phyloP scores from a whole-genome alignment of 2,329 filamentous ascomycete species.

The Gnomoniopsis smithogilvyi region DNA sequence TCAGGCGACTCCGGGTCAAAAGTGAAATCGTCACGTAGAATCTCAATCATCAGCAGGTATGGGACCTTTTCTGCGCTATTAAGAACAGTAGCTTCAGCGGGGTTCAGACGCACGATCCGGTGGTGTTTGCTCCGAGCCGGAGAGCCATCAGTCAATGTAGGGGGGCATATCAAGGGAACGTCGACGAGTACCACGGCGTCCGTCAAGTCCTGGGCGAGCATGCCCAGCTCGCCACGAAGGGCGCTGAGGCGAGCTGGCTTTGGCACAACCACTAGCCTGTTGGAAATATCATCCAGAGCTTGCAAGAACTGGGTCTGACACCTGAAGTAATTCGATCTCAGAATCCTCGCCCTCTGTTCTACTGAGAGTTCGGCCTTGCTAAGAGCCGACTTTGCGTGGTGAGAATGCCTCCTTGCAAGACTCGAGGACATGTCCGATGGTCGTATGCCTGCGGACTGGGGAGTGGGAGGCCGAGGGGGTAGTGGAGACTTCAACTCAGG shows the following conservation, averaged over 20 bases:
- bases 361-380: conserved; percentile 60
- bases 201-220: conserved; percentile 71
- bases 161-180: conserved; percentile 77
- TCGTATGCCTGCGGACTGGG: conserved; percentile 50
- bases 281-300: conserved; percentile 79
- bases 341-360: conserved; percentile 65
- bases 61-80: conserved; percentile 87
- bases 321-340: conserved; percentile 80
- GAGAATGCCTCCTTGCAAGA: conserved; percentile 57
- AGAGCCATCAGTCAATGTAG: conserved; percentile 68
- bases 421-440: conserved; percentile 37
- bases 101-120: conserved; percentile 78
- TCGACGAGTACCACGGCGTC: conserved; percentile 64
- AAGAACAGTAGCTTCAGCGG: conserved; percentile 77
- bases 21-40: conserved; percentile 76
- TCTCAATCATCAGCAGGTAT: conserved; percentile 81
- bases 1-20: conserved; percentile 74
- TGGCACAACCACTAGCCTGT: conserved; percentile 76
- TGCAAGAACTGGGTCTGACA: conserved; percentile 78
- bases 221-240: conserved; percentile 73
- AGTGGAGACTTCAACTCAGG: conserved; percentile 57
- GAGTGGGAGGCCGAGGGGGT: conserved; percentile 53
- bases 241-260: conserved; percentile 80
- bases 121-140: conserved; percentile 75
- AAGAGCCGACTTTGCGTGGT: conserved; percentile 53